A percentile compares a stretch with the other conserved stretches of the same genome.
Evolutionary conservation across 352 stramenopile species (phyloP).

Genomic region (Pythium aquatile): DNA sequence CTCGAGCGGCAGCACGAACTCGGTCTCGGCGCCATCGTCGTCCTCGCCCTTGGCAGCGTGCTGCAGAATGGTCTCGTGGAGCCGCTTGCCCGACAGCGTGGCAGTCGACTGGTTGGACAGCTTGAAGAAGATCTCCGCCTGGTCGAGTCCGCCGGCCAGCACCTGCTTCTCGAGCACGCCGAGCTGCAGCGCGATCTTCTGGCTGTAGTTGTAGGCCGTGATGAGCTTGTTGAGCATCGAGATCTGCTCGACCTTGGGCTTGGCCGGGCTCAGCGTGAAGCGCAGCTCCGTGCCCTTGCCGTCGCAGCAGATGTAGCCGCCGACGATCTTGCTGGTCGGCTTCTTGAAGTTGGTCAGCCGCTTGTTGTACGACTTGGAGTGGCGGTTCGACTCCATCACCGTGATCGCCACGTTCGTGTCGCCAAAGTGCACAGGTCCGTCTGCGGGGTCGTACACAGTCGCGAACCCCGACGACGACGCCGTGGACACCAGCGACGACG

Average conservation of each 20-base stretch:
- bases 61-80: conserved; percentile 59
- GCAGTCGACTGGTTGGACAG: conserved; percentile 58
- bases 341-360: conserved; percentile 88
- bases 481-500: conserved; percentile 18
- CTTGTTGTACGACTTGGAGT: conserved; percentile 85
- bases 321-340: conserved; percentile 69
- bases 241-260: conserved; percentile 77
- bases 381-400: conserved; percentile 79
- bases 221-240: conserved; percentile 86
- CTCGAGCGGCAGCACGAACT: conserved; percentile 58
- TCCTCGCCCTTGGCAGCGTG: conserved; percentile 35
- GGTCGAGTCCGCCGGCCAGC: conserved; percentile 34
- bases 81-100: conserved; percentile 39
- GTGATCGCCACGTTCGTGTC: conserved; percentile 71
- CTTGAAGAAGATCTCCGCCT: conserved; percentile 69
- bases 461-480: conserved; percentile 15
- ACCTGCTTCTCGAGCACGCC: conserved; percentile 52
- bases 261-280: conserved; percentile 60
- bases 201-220: conserved; percentile 77
- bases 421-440: conserved; percentile 55
- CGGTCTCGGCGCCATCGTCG: conserved; percentile 39
- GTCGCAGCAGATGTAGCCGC: conserved; percentile 87
- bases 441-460: conserved; percentile 5
- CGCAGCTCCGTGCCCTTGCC: conserved; percentile 72
- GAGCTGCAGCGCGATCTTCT: conserved; percentile 78